These are phyloP conservation scores for Ramaria rubella DNA, from an alignment of 768 basidiomycete species.

Conservation along the genomic window DNA sequence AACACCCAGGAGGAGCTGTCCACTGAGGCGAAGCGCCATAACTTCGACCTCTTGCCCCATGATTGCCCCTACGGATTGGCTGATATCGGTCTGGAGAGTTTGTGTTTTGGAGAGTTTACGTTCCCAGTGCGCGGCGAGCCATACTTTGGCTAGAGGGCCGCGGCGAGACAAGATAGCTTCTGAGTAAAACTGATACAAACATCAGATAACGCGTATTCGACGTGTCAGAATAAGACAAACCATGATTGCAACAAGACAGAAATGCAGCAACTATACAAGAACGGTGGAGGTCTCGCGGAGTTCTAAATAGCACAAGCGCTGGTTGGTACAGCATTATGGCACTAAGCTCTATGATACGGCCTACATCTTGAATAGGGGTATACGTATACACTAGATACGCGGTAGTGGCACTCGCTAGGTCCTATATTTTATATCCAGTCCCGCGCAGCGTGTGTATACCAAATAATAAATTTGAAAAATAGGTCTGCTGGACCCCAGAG, in stretches of 20 bases:
- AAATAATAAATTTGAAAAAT: too few species aligned
- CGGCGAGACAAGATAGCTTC: constrained; percentile 91
- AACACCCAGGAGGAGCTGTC: constrained; percentile 92
- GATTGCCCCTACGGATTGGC: constrained; percentile 93
- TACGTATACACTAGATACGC: too few species aligned
- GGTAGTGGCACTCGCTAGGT: too few species aligned
- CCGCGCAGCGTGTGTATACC: too few species aligned
- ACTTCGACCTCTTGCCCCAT: constrained; percentile 88
- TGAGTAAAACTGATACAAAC: constrained; percentile 68
- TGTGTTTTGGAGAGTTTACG: constrained; percentile 95
- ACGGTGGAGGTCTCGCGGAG: neutral
- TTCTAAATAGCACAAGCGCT: neutral
- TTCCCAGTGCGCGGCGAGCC: constrained; percentile 99
- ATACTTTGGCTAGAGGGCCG: constrained; percentile 93
- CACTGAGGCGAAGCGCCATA: constrained; percentile 94
- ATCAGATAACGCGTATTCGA: constrained; percentile 1
- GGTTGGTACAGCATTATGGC: too few species aligned
- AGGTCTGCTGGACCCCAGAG: too few species aligned
- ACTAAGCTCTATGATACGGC: too few species aligned
- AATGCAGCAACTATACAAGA: too few species aligned
- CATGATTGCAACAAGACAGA: constrained; percentile 4
- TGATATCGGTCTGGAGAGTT: constrained; percentile 91
- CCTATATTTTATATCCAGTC: too few species aligned
- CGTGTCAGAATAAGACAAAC: neutral
- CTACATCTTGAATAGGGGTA: too few species aligned